Evolutionary conservation across 257 asterid genomes (phyloP), one percentile per base, ranked within the genome.

Genomic region (Solanum lycopersicoides): DNA sequence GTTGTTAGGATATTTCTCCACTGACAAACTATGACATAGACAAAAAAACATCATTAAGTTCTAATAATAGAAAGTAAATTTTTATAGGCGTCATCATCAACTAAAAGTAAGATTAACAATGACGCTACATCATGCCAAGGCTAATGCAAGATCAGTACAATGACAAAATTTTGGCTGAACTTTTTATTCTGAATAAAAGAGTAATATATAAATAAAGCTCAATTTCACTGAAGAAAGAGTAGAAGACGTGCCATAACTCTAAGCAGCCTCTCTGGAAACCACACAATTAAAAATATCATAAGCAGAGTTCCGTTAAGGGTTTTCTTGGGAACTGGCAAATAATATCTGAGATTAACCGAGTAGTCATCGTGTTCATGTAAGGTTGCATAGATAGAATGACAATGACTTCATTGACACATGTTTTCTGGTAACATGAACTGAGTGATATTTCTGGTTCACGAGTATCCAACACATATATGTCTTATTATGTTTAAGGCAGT

Each of bases 1-100:
- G 88, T 94, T 97, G 69, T 95, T 88, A 65, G 99, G 99, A 91
- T 92, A 91, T 87, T 93, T 96, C 87, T 97, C 95, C 65, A 95
- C 99, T 14, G 99, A 92, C 92, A 94, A 47, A 84, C 99, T 97
- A 95, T 44, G 75, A 86, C 82, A 91, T 18, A 86, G 59, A 89
- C 41, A 68, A 89, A 77, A 56, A 28, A 79, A 45, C 66, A 28
- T 79, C 66, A 45, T 44, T 28, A 45, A 79, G 42, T 79, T 28
- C 41, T 30, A 28, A 45, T 15, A 28, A 4, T 28, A 79, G 66
- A 45, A 50, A 47, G 44, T 0, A 28, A 47, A 5, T 0, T 28
- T 47, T 47, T 47, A 6, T 47, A 80, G 16, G 68, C 84, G 7
- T 9, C 84, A 80, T 80, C 68, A 13, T n/a, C 59, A 73, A 37